phyloP scores from a whole-genome alignment of 257 asterid genomes.

The Dorcoceras hygrometricum region DNA sequence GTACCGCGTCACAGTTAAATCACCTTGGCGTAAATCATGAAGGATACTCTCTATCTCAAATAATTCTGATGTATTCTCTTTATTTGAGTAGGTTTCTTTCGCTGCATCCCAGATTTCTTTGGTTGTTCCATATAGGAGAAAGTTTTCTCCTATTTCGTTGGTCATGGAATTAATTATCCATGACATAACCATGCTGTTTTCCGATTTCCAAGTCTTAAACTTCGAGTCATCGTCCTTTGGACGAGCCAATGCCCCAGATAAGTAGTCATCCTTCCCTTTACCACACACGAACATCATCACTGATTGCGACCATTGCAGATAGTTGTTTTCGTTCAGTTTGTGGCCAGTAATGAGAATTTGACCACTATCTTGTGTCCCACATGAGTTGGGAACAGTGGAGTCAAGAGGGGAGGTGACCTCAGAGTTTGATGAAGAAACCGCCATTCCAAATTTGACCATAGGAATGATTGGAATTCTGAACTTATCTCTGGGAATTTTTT shows the following conservation, averaged over 20 bases:
- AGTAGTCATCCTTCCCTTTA: neutral
- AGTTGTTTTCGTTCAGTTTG: too few relatives aligned
- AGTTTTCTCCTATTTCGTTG: neutral
- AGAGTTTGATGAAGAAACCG: too few relatives aligned
- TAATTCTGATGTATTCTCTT: neutral
- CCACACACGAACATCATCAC: neutral
- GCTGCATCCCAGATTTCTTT: slow-evolving; percentile 11
- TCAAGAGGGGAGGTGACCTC: too few relatives aligned
- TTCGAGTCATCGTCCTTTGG: neutral
- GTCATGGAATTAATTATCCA: slow-evolving; percentile 14
- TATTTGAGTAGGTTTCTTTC: neutral
- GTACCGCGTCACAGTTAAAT: neutral
- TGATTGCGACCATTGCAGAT: neutral
- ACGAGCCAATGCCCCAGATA: neutral
- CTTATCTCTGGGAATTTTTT: too few relatives aligned
- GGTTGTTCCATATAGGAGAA: neutral
- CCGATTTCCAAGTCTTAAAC: neutral
- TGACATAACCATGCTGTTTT: slow-evolving; percentile 10
- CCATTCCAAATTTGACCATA: too few relatives aligned
- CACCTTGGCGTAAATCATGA: neutral
- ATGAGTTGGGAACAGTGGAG: too few relatives aligned
- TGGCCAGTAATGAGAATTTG: too few relatives aligned
- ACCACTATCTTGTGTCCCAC: too few relatives aligned
- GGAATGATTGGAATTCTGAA: too few relatives aligned
- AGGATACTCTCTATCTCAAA: neutral